A percentile compares a stretch with the other conserved stretches of the same genome.
Evolutionary conservation across 163 green algal genomes (phyloP).

Genomic region (Trebouxiophyceae sp.): DNA sequence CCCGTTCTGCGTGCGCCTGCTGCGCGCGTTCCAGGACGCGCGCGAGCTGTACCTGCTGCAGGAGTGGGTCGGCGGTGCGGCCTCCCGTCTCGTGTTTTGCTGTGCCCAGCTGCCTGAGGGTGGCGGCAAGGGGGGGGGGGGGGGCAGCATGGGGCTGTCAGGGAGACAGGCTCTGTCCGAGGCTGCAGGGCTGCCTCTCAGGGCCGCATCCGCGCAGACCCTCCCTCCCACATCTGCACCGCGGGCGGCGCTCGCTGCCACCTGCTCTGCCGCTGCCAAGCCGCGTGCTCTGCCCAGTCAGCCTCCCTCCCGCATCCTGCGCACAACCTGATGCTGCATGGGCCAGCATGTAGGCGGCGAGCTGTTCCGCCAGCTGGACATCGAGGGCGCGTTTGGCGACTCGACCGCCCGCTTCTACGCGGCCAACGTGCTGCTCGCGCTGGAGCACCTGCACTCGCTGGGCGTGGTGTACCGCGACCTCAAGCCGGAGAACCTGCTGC

Average conservation of each 20-base stretch:
- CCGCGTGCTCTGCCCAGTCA: too few species aligned
- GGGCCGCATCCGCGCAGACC: too few species aligned
- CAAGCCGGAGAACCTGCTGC: conserved; percentile 76
- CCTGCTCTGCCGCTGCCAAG: too few species aligned
- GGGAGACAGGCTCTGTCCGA: too few species aligned
- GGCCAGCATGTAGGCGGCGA: conserved; percentile 61
- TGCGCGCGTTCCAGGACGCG: conserved; percentile 60
- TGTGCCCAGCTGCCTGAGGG: not conserved
- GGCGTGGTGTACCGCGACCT: conserved; percentile 73
- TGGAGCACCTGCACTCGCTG: conserved; percentile 59
- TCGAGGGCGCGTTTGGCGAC: conserved; percentile 61
- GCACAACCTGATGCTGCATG: too few species aligned
- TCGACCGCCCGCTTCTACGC: conserved; percentile 60
- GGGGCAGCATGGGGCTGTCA: too few species aligned
- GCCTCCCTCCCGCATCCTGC: too few species aligned
- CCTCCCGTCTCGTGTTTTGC: not conserved
- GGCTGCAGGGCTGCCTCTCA: too few species aligned
- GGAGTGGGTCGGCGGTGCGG: conserved; percentile 26
- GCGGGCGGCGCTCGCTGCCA: too few species aligned
- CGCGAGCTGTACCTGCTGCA: conserved; percentile 59
- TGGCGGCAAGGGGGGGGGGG: too few species aligned
- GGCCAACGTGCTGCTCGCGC: conserved; percentile 57
- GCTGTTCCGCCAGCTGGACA: conserved; percentile 69
- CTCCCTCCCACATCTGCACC: too few species aligned
- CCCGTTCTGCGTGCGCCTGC: conserved; percentile 56